These are phyloP conservation scores for Lactarius vividus DNA, from an alignment of 768 basidiomycete genomes.

Conservation along the genomic window DNA sequence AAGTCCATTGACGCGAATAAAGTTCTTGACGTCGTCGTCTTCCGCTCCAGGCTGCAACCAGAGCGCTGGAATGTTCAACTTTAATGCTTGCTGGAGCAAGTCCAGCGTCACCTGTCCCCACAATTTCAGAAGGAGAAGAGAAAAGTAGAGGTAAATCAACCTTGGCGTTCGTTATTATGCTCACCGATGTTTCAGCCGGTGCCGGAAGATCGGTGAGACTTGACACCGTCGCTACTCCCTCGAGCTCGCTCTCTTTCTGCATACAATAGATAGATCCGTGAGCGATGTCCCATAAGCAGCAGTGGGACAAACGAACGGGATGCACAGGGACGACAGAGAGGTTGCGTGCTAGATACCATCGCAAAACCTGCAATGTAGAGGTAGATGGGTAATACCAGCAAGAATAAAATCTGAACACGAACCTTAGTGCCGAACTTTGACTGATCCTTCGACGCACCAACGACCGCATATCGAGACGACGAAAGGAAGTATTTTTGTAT, in stretches of 20 bases:
- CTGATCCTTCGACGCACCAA: conserved; percentile 79
- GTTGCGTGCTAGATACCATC: conserved; percentile 67
- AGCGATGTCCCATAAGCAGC: background rate
- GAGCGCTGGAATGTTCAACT: conserved; percentile 66
- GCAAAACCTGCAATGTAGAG: conserved; percentile 52
- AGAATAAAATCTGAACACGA: conserved; percentile 5
- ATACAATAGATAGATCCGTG: background rate
- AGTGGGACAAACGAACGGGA: conserved; percentile 46
- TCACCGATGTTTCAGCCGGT: conserved; percentile 68
- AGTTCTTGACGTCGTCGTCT: conserved; percentile 59
- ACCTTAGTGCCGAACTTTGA: conserved; percentile 79
- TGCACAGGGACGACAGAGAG: conserved; percentile 71
- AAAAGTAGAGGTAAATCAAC: conserved; percentile 35
- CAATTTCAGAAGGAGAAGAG: background rate
- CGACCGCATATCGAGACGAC: conserved; percentile 67
- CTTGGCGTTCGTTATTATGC: conserved; percentile 75
- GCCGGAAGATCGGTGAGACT: conserved; percentile 54
- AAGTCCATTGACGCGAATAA: conserved; percentile 63
- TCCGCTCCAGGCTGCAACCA: conserved; percentile 93
- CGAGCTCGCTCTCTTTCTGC: conserved; percentile 69
- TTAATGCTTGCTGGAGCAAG: conserved; percentile 63
- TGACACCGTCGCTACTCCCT: conserved; percentile 56
- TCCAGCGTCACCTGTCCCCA: conserved; percentile 60
- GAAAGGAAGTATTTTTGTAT: conserved; percentile 56
- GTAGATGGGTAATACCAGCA: background rate